phyloP scores from a whole-genome alignment of 805 yeast species.

The Ogataea trehaloabstinens region DNA sequence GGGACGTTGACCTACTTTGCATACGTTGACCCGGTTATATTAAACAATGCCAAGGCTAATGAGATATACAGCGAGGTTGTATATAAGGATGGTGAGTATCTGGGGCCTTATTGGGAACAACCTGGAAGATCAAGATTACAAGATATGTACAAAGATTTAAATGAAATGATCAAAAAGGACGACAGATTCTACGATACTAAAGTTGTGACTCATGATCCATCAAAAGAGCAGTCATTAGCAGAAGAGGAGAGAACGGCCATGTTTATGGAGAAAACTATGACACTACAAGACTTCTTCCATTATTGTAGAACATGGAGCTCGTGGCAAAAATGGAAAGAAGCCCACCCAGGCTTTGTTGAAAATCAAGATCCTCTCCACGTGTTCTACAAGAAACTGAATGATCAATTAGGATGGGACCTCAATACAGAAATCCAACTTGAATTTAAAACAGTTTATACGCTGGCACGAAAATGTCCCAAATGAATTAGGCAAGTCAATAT shows the following conservation, averaged over 20 bases:
- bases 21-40: conserved; percentile 66
- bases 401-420: conserved; percentile 44
- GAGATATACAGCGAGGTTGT: conserved; percentile 42
- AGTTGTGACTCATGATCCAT: conserved; percentile 30
- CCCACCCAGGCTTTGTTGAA: conserved; percentile 25
- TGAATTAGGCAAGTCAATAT: conserved; percentile 2
- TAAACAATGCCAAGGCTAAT: conserved; percentile 53
- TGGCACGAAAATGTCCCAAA: conserved; percentile 35
- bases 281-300: conserved; percentile 44
- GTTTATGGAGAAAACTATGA: conserved; percentile 35
- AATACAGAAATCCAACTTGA: conserved; percentile 39
- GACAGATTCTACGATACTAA: conserved; percentile 28
- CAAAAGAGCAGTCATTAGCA: neutral
- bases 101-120: conserved; percentile 82
- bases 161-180: conserved; percentile 38
- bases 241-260: conserved; percentile 21
- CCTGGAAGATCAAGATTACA: conserved; percentile 69
- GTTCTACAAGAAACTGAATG: conserved; percentile 35
- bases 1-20: conserved; percentile 71
- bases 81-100: conserved; percentile 40
- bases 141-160: conserved; percentile 39
- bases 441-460: conserved; percentile 52
- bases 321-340: conserved; percentile 52
- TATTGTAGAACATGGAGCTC: conserved; percentile 74
- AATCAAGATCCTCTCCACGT: conserved; percentile 36